Evolutionary conservation across 1,284 basidiomycete species (phyloP).

Genomic region (Hymenochaete sp.): DNA sequence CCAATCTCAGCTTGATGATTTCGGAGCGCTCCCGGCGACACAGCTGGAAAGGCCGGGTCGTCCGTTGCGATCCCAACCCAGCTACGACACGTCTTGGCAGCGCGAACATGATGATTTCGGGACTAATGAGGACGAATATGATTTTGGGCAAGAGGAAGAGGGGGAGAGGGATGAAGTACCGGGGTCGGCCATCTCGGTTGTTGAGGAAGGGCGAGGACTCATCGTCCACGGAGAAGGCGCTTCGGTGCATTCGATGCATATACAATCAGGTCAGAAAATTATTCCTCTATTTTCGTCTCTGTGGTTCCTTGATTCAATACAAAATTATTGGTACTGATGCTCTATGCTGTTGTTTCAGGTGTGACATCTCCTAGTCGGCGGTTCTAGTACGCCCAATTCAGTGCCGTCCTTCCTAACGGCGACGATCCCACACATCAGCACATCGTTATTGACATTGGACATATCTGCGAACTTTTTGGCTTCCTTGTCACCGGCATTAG

Average conservation of each 20-base stretch:
- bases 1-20: slow-evolving; percentile 57
- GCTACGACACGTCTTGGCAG: slow-evolving; percentile 69
- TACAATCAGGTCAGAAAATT: slow-evolving; percentile 51
- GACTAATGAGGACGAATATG: slow-evolving; percentile 66
- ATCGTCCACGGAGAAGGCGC: slow-evolving; percentile 64
- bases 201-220: slow-evolving; percentile 71
- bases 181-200: slow-evolving; percentile 66
- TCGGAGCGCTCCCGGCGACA: slow-evolving; percentile 19
- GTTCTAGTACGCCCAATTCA: slow-evolving; percentile 65
- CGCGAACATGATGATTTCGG: slow-evolving; percentile 61
- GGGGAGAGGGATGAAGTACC: slow-evolving; percentile 50
- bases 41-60: slow-evolving; percentile 8
- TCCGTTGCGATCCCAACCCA: slow-evolving; percentile 48
- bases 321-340: slow-evolving; percentile 11
- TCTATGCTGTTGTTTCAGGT: slow-evolving; percentile 39
- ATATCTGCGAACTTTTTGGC: slow-evolving; percentile 82
- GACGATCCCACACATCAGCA: slow-evolving; percentile 60
- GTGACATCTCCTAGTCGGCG: slow-evolving; percentile 84
- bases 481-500: slow-evolving; percentile 72
- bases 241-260: slow-evolving; percentile 51
- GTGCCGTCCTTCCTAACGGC: slow-evolving; percentile 66
- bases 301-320: slow-evolving; percentile 11
- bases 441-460: slow-evolving; percentile 80
- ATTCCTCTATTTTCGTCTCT: slow-evolving; percentile 11
- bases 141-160: slow-evolving; percentile 46